Conservation (phyloP, 2,329 filamentous ascomycete genomes). For the Penicillium sp. region DNA sequence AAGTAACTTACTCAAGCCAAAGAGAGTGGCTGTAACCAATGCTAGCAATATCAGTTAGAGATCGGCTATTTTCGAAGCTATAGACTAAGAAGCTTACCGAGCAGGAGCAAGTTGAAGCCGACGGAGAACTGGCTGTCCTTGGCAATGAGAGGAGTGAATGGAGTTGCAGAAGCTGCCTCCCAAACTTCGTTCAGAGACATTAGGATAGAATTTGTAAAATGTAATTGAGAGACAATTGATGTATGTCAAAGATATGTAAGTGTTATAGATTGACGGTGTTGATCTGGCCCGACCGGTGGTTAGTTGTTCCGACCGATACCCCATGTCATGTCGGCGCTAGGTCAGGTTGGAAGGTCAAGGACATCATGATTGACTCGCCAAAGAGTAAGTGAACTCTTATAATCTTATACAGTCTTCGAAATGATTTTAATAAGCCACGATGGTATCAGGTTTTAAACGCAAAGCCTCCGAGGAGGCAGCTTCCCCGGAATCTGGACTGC, state of each 20-base stretch:
- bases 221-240: conserved; percentile 2
- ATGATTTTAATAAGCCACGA: not conserved
- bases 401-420: too few species aligned
- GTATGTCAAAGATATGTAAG: not conserved
- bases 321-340: conserved; percentile 7
- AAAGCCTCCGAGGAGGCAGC: conserved; percentile 51
- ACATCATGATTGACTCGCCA: conserved; percentile 23
- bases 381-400: conserved; percentile 33
- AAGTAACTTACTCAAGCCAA: conserved; percentile 71
- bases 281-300: conserved; percentile 23
- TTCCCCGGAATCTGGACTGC: conserved; percentile 43
- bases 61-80: not conserved
- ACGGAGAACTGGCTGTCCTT: conserved; percentile 83
- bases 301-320: conserved; percentile 12
- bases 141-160: conserved; percentile 74
- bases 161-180: conserved; percentile 85
- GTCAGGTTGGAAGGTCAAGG: not conserved
- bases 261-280: conserved; percentile 6
- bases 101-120: conserved; percentile 70
- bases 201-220: conserved; percentile 16
- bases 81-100: conserved; percentile 50
- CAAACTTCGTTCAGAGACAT: conserved; percentile 82
- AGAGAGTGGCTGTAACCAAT: conserved; percentile 70
- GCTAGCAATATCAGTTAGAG: conserved; percentile 40
- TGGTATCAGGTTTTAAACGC: conserved; percentile 41